Evolutionary conservation across 805 yeast genomes (phyloP), one percentile per base, ranked within the genome.

Genomic region (Candida yuanshanica): DNA sequence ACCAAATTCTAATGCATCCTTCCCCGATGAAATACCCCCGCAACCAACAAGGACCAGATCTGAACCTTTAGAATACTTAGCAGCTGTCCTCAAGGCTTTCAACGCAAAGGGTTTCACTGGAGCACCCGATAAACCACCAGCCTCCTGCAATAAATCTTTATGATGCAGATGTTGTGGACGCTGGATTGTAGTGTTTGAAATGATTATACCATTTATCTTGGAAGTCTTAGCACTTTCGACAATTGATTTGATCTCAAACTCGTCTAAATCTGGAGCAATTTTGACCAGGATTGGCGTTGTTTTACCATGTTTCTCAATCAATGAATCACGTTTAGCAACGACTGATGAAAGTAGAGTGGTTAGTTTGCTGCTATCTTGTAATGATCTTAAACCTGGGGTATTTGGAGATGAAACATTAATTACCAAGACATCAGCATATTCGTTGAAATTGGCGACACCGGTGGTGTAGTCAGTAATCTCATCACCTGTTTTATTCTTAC

Each of bases 351-450:
- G 70, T 52, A 91, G 67, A 26, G 70, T 70, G 7, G 87, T 77
- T 45, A 91, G 72, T 59, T 83, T 85, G 42, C 70, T 70, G 51
- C 86, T 95, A 42, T 68, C 76, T 66, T 91, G 98, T 51, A 91
- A 72, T 52, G 80, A 86, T 56, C 98, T 77, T 51, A 91, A 72
- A 2, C 97, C 97, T 5, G 98, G 98, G 1, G 98, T 91, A 59
- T 91, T 91, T 39, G 98, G 98, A 37, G 95, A 84, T 1, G 96
- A 88, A 12, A 91, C 96, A 56, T 91, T 91, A 49, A 91, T 77
- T 16, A 91, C 91, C 46, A 91, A 68, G 7, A 86, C 89, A 63
- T 91, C 98, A 5, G 98, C 96, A 52, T 70, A 79, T 11, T 80
- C 77, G 11, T 95, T 95, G 50, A 91, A 77, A 41, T 81, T 72